These are phyloP conservation scores for Thelonectria blattea DNA, from an alignment of 2,329 filamentous ascomycete species.

Conservation along the genomic window DNA sequence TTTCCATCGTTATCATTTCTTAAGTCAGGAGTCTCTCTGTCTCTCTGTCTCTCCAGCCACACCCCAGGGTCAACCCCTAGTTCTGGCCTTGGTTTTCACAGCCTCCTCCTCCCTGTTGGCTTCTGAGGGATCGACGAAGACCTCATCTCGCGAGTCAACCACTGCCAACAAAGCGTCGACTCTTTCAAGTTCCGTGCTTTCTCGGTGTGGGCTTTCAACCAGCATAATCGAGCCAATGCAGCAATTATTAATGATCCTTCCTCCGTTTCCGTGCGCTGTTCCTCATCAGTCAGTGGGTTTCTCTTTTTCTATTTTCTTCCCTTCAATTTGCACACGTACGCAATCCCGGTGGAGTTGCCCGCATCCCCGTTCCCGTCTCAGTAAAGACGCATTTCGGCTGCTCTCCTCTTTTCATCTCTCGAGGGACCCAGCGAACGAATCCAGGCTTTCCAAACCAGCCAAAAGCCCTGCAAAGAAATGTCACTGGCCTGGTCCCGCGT, in stretches of 20 bases:
- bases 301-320: not conserved
- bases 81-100: not conserved
- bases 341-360: conserved; percentile 12
- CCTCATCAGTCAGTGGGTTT: conserved; percentile 7
- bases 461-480: conserved; percentile 1
- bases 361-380: not conserved
- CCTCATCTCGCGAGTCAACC: not conserved
- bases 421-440: conserved; percentile 5
- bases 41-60: too few species aligned
- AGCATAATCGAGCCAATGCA: conserved; percentile 8
- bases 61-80: not conserved
- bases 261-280: not conserved
- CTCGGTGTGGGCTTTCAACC: too few species aligned
- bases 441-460: not conserved
- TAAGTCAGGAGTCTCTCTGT: not conserved
- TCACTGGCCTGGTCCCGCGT: not conserved
- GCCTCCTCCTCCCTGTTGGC: not conserved
- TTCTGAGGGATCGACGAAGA: not conserved
- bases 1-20: not conserved
- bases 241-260: conserved; percentile 4
- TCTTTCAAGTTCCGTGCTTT: too few species aligned
- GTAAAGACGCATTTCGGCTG: conserved; percentile 5
- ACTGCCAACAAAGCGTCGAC: not conserved
- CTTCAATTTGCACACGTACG: conserved; percentile 2
- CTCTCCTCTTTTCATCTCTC: conserved; percentile 21